phyloP scores from a whole-genome alignment of 2,329 filamentous ascomycete species.

The Fusarium pseudograminearum region DNA sequence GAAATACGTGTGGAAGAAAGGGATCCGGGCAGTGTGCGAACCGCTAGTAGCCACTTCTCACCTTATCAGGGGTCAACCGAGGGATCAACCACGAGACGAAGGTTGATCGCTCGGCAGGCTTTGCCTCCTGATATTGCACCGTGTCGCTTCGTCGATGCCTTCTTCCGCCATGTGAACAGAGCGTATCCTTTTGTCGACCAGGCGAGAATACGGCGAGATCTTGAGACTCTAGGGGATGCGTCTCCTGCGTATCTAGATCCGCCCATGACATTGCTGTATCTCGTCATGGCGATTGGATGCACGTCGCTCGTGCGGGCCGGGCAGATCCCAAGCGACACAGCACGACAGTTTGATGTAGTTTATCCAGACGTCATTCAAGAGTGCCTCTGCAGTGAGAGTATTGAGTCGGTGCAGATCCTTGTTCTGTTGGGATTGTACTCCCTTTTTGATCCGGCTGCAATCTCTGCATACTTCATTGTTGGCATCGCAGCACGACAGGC shows the following conservation, averaged over 20 bases:
- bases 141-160: slow-evolving; percentile 56
- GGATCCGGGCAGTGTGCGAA: slow-evolving; percentile 39
- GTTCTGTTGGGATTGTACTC: slow-evolving; percentile 58
- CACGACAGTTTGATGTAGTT: slow-evolving; percentile 52
- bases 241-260: slow-evolving; percentile 47
- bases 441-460: slow-evolving; percentile 56
- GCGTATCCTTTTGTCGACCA: slow-evolving; percentile 60
- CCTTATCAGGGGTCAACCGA: slow-evolving; percentile 42
- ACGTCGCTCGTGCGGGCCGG: slow-evolving; percentile 59
- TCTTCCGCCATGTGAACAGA: slow-evolving; percentile 60
- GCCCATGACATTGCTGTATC: slow-evolving; percentile 53
- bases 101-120: slow-evolving; percentile 34
- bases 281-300: slow-evolving; percentile 61
- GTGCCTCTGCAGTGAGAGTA: slow-evolving; percentile 52
- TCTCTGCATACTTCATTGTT: slow-evolving; percentile 57
- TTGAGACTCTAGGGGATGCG: slow-evolving; percentile 50
- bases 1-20: slow-evolving; percentile 35
- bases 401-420: slow-evolving; percentile 57
- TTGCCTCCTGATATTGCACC: slow-evolving; percentile 46
- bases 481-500: slow-evolving; percentile 57
- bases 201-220: slow-evolving; percentile 50
- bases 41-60: slow-evolving; percentile 39
- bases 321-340: slow-evolving; percentile 52
- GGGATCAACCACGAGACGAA: slow-evolving; percentile 30
- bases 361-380: slow-evolving; percentile 57